Percentiles rank a stretch among this genome's conserved stretches.
These are phyloP conservation scores for Metschnikowia colocasiae DNA, from an alignment of 805 yeast species.

Conservation along the genomic window DNA sequence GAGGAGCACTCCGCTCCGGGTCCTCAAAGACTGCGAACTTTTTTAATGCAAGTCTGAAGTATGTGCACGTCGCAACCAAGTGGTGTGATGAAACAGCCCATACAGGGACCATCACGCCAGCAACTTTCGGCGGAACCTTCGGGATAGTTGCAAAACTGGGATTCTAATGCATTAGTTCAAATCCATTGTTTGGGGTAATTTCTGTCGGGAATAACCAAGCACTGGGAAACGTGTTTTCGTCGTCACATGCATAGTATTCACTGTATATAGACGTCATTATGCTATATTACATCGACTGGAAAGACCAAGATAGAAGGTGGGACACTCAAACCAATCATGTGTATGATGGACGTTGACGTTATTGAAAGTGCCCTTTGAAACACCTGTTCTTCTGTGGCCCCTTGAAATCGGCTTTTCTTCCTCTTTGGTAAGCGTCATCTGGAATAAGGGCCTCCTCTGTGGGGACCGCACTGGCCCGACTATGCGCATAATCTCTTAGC, in stretches of 20 bases:
- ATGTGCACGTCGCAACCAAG: conserved; percentile 6
- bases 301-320: background rate
- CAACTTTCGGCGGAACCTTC: background rate
- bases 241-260: background rate
- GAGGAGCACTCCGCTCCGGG: conserved; percentile 25
- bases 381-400: background rate
- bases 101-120: background rate
- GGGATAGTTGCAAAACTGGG: too few relatives aligned
- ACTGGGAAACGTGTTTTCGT: background rate
- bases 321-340: background rate
- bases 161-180: background rate
- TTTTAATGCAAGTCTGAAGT: background rate
- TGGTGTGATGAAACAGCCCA: conserved; percentile 2
- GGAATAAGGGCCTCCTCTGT: background rate
- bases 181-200: background rate
- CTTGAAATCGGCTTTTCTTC: background rate
- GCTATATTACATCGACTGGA: background rate
- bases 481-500: conserved; percentile 12
- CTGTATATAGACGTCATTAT: background rate
- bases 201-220: background rate
- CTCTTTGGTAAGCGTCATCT: background rate
- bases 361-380: too few relatives aligned
- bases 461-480: conserved; percentile 6
- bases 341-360: too few relatives aligned
- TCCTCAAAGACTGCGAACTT: conserved; percentile 8